Base-by-base conservation (phyloP, 1,139 yeast genomes). In the Fermentozyma sake region DNA sequence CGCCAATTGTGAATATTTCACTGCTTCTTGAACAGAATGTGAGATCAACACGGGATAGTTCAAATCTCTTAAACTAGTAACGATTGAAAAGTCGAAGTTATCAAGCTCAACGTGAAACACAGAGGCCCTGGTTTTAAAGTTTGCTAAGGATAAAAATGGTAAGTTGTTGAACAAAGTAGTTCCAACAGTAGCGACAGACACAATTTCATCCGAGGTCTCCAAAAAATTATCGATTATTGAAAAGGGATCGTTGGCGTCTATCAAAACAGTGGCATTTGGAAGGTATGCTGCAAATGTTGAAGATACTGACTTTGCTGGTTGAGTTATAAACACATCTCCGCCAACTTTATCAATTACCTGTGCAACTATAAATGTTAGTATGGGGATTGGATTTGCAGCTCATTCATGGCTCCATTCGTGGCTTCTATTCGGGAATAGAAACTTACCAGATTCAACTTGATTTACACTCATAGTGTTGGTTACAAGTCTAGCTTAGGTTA, bases 31-130 rank as follows among this genome's bases (percentile, higher is more conserved):
- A 5, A 70, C 52, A 22, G 66, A 60, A 42, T 74, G 78, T 7
- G 95, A 82, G 30, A 86, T 69, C 35, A 86, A 55, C 16, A 82
- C 65, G 7, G 79, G 72, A 39, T 67, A 70, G 12, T 76, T 75
- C 27, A 81, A 64, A 52, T 85, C 93, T 48, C 89, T 76, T 41
- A 84, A 63, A 7, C 85, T 72, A 10, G 89, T 65, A 18, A 84
- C 72, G 17, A 73, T 61, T 7, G 82, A 72, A 50, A 65, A 84
- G 50, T 86, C 95, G 38, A 66, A 66, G 31, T 62, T 55, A 21
- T 60, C 35, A 34, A 82, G 54, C 38, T 75, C 76, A 24, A 79
- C 77, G 44, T 79, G 84, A 31, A 82, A 56, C 8, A 83, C 82
- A 15, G 72, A 65, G 3, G 74, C 65, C 16, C 51, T 42, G 9